Percentiles rank a stretch among this genome's conserved stretches.
Evolutionary conservation across 768 basidiomycete species (phyloP).

Genomic region (Tricholoma saponaceum): DNA sequence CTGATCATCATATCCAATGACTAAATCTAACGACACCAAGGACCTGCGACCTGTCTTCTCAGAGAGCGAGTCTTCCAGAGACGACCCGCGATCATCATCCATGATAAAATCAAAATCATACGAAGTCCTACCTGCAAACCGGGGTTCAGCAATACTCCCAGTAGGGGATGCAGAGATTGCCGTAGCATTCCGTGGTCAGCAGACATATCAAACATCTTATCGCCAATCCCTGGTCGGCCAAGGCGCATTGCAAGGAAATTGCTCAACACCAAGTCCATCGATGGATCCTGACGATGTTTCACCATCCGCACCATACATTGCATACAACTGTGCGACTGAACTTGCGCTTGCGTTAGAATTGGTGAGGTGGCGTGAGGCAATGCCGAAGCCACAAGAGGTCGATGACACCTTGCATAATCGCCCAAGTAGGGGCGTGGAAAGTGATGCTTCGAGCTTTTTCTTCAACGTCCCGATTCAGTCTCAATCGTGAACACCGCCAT

Average conservation of each 20-base stretch:
- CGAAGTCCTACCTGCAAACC: slow-evolving; percentile 32
- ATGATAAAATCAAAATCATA: slow-evolving; percentile 33
- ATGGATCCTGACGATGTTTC: slow-evolving; percentile 46
- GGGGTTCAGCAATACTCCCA: slow-evolving; percentile 30
- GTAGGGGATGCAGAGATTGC: slow-evolving; percentile 67
- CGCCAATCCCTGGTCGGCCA: slow-evolving; percentile 71
- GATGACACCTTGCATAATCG: slow-evolving; percentile 46
- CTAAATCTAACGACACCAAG: slow-evolving; percentile 53
- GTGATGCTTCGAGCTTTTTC: slow-evolving; percentile 77
- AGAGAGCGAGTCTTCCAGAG: slow-evolving; percentile 28
- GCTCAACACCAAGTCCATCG: slow-evolving; percentile 46
- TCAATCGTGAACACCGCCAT: slow-evolving; percentile 49
- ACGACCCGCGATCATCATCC: no score
- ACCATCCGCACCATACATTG: slow-evolving; percentile 47
- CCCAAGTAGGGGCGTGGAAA: slow-evolving; percentile 55
- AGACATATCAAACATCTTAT: slow-evolving; percentile 79
- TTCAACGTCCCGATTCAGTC: slow-evolving; percentile 44
- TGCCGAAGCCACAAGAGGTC: slow-evolving; percentile 59
- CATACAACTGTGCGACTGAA: slow-evolving; percentile 55
- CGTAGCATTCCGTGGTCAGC: slow-evolving; percentile 46
- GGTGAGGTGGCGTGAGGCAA: slow-evolving; percentile 37
- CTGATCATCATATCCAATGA: slow-evolving; percentile 52
- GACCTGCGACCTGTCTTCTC: slow-evolving; percentile 55
- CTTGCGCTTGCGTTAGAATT: slow-evolving; percentile 58
- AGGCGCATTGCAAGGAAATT: slow-evolving; percentile 56